These are phyloP conservation scores for Cocos nucifera DNA, from an alignment of 176 grass and related monocot genomes.

Conservation along the genomic window DNA sequence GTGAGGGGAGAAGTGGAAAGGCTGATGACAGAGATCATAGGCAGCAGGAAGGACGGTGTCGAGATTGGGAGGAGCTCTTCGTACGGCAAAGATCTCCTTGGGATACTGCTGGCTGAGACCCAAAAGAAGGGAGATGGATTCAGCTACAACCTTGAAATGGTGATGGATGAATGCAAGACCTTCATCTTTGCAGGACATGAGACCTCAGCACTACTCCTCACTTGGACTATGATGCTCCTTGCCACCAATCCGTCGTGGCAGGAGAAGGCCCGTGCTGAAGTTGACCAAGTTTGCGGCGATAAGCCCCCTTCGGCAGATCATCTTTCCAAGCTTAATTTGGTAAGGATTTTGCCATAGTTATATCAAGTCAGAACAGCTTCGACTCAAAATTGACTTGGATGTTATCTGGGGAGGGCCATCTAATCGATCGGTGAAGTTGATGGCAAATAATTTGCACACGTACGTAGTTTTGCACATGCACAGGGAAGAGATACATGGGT, in stretches of 20 bases:
- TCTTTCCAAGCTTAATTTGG: constrained; percentile 72
- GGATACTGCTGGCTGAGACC: constrained; percentile 48
- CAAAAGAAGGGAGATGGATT: constrained; percentile 41
- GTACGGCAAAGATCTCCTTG: constrained; percentile 47
- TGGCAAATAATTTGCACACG: too few relatives aligned
- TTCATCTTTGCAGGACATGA: constrained; percentile 97
- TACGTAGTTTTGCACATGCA: too few relatives aligned
- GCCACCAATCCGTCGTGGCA: constrained; percentile 80
- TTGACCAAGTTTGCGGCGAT: constrained; percentile 50
- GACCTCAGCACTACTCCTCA: constrained; percentile 76
- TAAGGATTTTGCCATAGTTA: constrained; percentile 7
- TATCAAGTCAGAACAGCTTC: not conserved
- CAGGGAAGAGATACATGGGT: too few relatives aligned
- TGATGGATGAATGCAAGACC: constrained; percentile 95
- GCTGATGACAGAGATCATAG: constrained; percentile 53
- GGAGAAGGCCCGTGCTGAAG: constrained; percentile 60
- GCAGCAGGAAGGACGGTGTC: constrained; percentile 45
- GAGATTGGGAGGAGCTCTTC: constrained; percentile 52
- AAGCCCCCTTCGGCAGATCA: constrained; percentile 45
- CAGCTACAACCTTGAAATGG: constrained; percentile 62
- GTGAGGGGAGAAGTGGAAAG: constrained; percentile 61
- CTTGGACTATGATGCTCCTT: constrained; percentile 86
- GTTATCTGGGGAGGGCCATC: not conserved
- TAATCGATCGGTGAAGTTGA: too few relatives aligned
- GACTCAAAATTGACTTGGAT: not conserved